Base-by-base conservation (phyloP, 139 green algal species). In the Closterium sp. region DNA sequence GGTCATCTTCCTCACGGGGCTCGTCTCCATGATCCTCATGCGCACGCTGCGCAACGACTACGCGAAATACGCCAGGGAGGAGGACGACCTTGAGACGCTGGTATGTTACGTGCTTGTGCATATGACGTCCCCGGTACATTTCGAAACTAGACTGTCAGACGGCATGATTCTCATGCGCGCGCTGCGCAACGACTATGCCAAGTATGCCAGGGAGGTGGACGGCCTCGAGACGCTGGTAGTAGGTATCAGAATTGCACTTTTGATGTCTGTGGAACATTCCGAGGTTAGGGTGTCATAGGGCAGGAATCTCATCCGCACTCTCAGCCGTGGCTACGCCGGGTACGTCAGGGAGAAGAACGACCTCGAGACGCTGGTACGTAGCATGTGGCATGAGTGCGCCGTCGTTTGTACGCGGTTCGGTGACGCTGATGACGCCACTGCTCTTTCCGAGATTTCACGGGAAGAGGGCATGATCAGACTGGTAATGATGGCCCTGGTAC, bases 11-110 rank as follows among this genome's bases (percentile, higher is more conserved):
- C 96, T 99, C 16, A 97, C 95, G 1, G 98, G 98, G 69, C 94
- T 99, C 32, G 97, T 99, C 21, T 96, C 97, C 43, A 98, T 99
- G 96, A 99, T 99, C 95, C 94, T 99, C 33, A 95, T 99, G 96
- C 96, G 98, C 83, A 99, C 97, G 31, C 95, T 99, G 88, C 95
- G 96, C 64, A 97, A 96, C 32, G 98, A 99, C 92, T 99, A 98
- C 87, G 97, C 97, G 12, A 95, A 93, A 64, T 98, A 97, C 94
- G 89, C 91, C 34, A 89, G 88, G 1, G 94, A 97, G 84, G 96
- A 96, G 36, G 96, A 97, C 81, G 97, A 99, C 92, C 88, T 98
- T 31, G 97, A 99, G 90, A 94, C 93, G 23, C 94, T 98, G 92
- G 91, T 94, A 81, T 83, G 91, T 93, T 5, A 33, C n/a, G 33